Evolutionary conservation across 75 land plant species (phyloP).

Genomic region (Pinus taeda): DNA sequence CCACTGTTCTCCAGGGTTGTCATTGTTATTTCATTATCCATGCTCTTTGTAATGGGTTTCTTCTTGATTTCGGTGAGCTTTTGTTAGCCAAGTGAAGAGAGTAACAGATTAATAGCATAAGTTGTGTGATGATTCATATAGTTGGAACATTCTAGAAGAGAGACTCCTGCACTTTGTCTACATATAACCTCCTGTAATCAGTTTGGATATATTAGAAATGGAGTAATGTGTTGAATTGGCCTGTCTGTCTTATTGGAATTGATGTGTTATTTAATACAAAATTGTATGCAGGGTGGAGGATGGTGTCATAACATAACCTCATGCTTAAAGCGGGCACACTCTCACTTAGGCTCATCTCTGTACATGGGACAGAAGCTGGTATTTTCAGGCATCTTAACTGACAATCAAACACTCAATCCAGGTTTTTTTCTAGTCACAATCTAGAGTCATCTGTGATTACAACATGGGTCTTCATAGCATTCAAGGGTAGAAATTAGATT

Average conservation of each 20-base stretch:
- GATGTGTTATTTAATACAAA: not conserved
- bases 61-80: not conserved
- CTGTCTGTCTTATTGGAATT: not conserved
- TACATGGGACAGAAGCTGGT: constrained; percentile 19
- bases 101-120: not conserved
- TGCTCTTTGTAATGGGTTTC: not conserved
- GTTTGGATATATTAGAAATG: not conserved
- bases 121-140: not conserved
- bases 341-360: constrained; percentile 22
- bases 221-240: not conserved
- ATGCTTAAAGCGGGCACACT: constrained; percentile 9
- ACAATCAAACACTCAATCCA: constrained; percentile 25
- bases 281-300: constrained; percentile 14
- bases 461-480: too few relatives aligned
- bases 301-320: constrained; percentile 14
- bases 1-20: not conserved
- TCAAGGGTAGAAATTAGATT: too few relatives aligned
- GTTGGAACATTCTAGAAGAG: too few relatives aligned
- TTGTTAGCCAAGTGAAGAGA: not conserved
- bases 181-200: not conserved
- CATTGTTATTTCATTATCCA: not conserved
- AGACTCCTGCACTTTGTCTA: not conserved
- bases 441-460: constrained; percentile 3
- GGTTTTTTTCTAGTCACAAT: constrained; percentile 21
- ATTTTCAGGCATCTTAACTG: constrained; percentile 42